Base-by-base conservation (phyloP, 352 stramenopile species). In the Phytopythium vexans region DNA sequence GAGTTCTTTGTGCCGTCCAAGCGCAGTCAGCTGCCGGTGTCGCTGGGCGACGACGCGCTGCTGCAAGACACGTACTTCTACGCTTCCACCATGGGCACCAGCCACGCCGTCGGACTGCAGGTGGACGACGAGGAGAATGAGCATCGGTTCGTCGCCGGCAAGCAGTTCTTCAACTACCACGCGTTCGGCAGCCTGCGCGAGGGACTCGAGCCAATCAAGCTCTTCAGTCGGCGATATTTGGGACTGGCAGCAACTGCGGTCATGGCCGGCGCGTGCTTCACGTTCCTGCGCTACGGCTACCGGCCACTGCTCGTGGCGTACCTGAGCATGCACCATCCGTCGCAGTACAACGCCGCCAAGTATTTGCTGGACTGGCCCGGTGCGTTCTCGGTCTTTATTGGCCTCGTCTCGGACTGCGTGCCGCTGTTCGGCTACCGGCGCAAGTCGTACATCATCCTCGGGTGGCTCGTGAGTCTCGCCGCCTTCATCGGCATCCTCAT, bases 381-480 rank as follows among this genome's bases (percentile, higher is more conserved):
- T 10, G 74, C 74, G 0, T 74, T 95, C 32, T 87, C 89, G 2
- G 75, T 97, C 6, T 63, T 96, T n/a, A 71, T 95, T 45, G 89
- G 88, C 27, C 74, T 96, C 31, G 49, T 94, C 14, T 90, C 72
- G n/a, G 89, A 97, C 62, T 89, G 69, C 38, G 66, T 87, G 12
- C 81, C 89, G 11, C 71, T 97, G 21, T 77, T 71, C 40, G 83
- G 88, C 9, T 88, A 80, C 36, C 84, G 82, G 15, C 69, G 88
- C n/a, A 96, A 95, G 55, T 72, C 86, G 2, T 96, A 96, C 67
- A 89, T 97, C 54, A 64, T 85, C 2, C 47, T 92, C n/a, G 88
- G 88, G 8, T 91, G 76, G 74, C 43, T 71, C 27, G 38, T 74
- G 7, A 64, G 60, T 33, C 54, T 62, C 11, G 1, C 74, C 34